Base-by-base conservation (phyloP, 2,329 filamentous ascomycete species). In the Plectosphaerella cucumerina region DNA sequence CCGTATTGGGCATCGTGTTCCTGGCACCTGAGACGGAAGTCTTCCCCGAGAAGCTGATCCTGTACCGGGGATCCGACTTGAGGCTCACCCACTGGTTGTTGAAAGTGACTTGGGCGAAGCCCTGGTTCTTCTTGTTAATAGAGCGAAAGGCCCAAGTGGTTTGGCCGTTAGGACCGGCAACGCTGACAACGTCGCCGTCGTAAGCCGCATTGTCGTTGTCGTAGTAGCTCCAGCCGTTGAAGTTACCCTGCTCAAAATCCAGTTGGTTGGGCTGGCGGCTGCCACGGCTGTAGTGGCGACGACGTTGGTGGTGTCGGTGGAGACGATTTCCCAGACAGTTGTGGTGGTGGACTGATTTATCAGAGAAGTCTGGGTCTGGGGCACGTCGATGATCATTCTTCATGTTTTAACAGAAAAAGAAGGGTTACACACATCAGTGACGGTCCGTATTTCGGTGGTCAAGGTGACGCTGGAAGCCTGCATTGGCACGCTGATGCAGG, bases 401-500 rank as follows among this genome's bases (percentile, higher is more conserved):
- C n/a, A n/a, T n/a, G n/a, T n/a, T n/a, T n/a, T n/a, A n/a, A n/a
- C n/a, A n/a, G n/a, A n/a, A n/a, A n/a, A 9, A 26, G 23, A 26
- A 26, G 23, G 12, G n/a, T n/a, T 33, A 17, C 44, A 23, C 50
- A 58, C 56, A 15, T 54, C 45, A 44, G 50, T 55, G 9, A 51
- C 37, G 10, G 56, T 56, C 17, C 23, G 22, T 10, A 49, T 50
- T 23, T 45, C 42, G 18, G 47, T 49, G 12, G 50, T 53, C n/a
- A 54, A 43, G 1, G 58, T 58, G 20, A 50, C 23, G 22, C 52
- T 59, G 18, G 59, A 17, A 3, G 58, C 60, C 20, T 47, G 18
- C n/a, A 53, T 54, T 1, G 59, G 56, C 1, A 60, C 58, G 17
- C 54, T 52, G 23, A 61, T 61, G 48, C 59, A 61, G 11, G 55